phyloP scores from a whole-genome alignment of 768 basidiomycete species.

The Gymnopilus junonius region DNA sequence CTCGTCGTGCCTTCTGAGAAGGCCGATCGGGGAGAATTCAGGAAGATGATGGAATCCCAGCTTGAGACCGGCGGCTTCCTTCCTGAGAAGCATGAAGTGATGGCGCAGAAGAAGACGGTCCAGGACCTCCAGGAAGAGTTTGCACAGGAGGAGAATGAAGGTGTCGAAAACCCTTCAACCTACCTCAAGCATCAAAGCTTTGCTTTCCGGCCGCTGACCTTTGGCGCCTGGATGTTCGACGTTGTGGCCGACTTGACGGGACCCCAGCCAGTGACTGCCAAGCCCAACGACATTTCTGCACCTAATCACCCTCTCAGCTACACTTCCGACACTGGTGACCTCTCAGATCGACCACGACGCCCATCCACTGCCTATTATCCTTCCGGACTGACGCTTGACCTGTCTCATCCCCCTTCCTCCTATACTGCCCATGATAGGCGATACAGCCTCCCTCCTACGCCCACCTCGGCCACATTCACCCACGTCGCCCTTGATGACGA shows the following conservation, averaged over 20 bases:
- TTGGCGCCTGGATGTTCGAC: slow-evolving; percentile 85
- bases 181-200: slow-evolving; percentile 5
- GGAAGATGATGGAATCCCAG: slow-evolving; percentile 66
- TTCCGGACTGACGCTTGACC: slow-evolving; percentile 22
- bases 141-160: slow-evolving; percentile 41
- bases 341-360: not conserved
- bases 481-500: not conserved
- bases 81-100: not conserved
- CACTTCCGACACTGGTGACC: not conserved
- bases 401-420: slow-evolving; percentile 23
- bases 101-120: not conserved
- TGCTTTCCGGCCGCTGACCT: slow-evolving; percentile 54
- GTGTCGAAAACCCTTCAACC: slow-evolving; percentile 2
- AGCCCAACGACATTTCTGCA: not conserved
- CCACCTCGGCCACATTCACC: slow-evolving; percentile 33
- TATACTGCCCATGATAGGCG: slow-evolving; percentile 40
- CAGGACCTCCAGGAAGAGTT: slow-evolving; percentile 33
- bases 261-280: not conserved
- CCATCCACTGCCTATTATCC: slow-evolving; percentile 31
- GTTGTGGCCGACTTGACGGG: slow-evolving; percentile 68
- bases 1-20: slow-evolving; percentile 22
- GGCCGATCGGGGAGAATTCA: slow-evolving; percentile 64
- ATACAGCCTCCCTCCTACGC: slow-evolving; percentile 70
- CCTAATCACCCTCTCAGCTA: not conserved
- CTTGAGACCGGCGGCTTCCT: slow-evolving; percentile 50